Evolutionary conservation across 352 stramenopile species (phyloP), one percentile per base, ranked within the genome.

Genomic region (Globisporangium sylvaticum): DNA sequence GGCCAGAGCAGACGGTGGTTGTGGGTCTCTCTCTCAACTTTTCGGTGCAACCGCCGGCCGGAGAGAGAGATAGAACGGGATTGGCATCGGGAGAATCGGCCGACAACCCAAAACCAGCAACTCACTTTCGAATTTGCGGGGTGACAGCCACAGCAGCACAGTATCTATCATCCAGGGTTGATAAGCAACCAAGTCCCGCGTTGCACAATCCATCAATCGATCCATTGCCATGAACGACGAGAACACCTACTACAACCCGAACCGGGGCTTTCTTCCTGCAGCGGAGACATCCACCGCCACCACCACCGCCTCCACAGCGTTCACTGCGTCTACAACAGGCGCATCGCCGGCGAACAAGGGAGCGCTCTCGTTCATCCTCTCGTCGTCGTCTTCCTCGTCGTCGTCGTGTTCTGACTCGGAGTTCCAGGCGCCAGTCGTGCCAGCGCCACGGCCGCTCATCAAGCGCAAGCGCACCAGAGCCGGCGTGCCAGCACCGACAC

Each of bases 361-460:
- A 0, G 57, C 57, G n/a, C 57, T 64, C 24, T 64, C 58, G 42
- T 64, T 64, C 58, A 64, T 64, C 25, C 58, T 64, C 6, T 64
- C 58, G 14, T 56, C 48, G n/a, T 64, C 58, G 18, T 37, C 31
- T 37, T 37, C 31, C 31, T 52, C 34, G 12, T 64, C 58, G 4
- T 55, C 34, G 1, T 54, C 42, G 3, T 44, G 37, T 3, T 54
- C 37, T 12, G 58, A 64, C 42, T 64, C 58, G 27, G 58, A 64
- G 22, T 64, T 37, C 58, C 58, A 64, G 42, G 58, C 58, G 3
- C 24, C 58, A 2, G 44, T 64, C 34, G 58, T 42, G 27, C 58
- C 58, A 4, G 37, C 58, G 12, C 37, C 37, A 15, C 37, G 37
- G 15, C 9, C 39, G n/a, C 22, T 64, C 39, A 54, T 64, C 42